Base-by-base conservation (phyloP, 768 basidiomycete species). In the Sutorius australiensis region DNA sequence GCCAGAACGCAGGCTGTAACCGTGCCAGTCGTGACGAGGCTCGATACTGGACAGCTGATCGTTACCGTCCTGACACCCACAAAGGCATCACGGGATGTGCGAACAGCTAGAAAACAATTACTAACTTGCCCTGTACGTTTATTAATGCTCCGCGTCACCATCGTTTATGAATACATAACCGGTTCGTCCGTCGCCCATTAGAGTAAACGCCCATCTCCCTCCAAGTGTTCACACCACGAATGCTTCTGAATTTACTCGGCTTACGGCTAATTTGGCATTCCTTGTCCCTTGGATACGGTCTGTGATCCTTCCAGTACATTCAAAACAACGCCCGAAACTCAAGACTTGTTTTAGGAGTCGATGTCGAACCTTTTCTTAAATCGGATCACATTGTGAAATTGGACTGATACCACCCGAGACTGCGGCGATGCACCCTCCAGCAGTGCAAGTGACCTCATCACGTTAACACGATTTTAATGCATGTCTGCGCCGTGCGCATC, bases 391-490 rank as follows among this genome's bases (percentile, higher is more conserved):
- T 13, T 19, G n/a, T 14, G 27, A 47, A 33, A n/a, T 34, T 12
- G 10, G 33, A 34, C 21, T 34, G 50, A 45, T 54, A 42, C 57
- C 45, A 65, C 12, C 61, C 53, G 51, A 51, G 40, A 16, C 46
- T 49, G 64, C 59, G 64, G 61, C 62, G 48, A 52, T 64, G 56
- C 58, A 11, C 49, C 33, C 43, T 38, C 45, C 41, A 41, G 54
- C 57, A 53, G 54, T 55, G 53, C 60, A 32, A 52, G 40, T 67
- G 61, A 67, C 66, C 66, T 63, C 66, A 68, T 61, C 53, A 48
- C 28, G 49, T 46, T 36, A 55, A 71, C 68, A 69, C 68, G 69
- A 66, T 64, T 59, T 59, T 56, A 55, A 38, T 65, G 68, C 68
- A 69, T 69, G 68, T 51, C 58, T 57, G 48, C 44, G 58, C 54